Conservation (phyloP, 164 flowering plant species). For the Brasenia schreberi region DNA sequence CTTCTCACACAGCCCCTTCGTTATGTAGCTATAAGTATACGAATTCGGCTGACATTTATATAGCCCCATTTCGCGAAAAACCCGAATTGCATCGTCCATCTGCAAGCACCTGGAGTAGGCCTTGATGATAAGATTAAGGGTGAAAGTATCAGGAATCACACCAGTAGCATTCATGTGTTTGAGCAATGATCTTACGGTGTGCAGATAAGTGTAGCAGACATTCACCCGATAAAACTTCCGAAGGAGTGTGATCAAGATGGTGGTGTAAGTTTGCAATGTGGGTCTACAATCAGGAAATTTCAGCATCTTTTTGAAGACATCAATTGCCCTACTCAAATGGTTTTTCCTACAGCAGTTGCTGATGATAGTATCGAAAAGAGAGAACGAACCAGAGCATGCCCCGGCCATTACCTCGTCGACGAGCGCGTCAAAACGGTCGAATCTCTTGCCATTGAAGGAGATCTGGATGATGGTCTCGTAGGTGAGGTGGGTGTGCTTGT, state of each 20-base stretch:
- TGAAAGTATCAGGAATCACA: slow-evolving; percentile 54
- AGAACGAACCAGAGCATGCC: slow-evolving; percentile 36
- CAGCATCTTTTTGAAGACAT: slow-evolving; percentile 70
- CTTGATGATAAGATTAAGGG: slow-evolving; percentile 72
- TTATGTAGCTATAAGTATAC: slow-evolving; percentile 49
- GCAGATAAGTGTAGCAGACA: slow-evolving; percentile 56
- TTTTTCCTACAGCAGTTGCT: slow-evolving; percentile 42
- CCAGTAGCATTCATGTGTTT: slow-evolving; percentile 80
- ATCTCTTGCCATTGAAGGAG: slow-evolving; percentile 25
- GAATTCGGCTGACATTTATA: slow-evolving; percentile 66
- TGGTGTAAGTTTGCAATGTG: slow-evolving; percentile 48
- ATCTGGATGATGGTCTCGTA: slow-evolving; percentile 52
- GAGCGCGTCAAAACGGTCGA: slow-evolving; percentile 42
- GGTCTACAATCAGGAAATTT: slow-evolving; percentile 45
- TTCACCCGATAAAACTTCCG: slow-evolving; percentile 46
- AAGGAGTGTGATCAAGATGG: slow-evolving; percentile 38
- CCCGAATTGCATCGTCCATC: slow-evolving; percentile 63
- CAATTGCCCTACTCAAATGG: slow-evolving; percentile 53
- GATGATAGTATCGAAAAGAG: slow-evolving; percentile 55
- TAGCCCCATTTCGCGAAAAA: slow-evolving; percentile 76
- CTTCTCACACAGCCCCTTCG: slow-evolving; percentile 73
- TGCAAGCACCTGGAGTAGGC: slow-evolving; percentile 64
- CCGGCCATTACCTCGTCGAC: slow-evolving; percentile 77
- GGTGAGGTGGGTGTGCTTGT: slow-evolving; percentile 49
- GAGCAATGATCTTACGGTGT: slow-evolving; percentile 44